Percentiles rank a stretch among this genome's conserved stretches.
Evolutionary conservation across 2,329 filamentous ascomycete species (phyloP).

Genomic region (Nigrospora oryzae): DNA sequence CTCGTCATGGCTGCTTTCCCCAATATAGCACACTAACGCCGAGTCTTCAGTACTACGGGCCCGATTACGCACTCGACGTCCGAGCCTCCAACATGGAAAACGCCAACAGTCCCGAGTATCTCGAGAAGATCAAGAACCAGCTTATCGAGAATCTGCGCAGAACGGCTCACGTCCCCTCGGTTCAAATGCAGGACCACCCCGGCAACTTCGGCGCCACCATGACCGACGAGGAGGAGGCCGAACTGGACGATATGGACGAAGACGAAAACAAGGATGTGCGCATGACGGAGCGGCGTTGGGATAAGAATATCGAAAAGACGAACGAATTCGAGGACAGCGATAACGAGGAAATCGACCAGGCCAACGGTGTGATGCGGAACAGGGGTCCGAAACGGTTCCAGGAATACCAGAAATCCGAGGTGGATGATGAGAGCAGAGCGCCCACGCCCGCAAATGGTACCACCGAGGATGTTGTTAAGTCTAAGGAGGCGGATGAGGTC

Average conservation of each 20-base stretch:
- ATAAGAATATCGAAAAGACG: slow-evolving; percentile 66
- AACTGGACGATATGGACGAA: slow-evolving; percentile 64
- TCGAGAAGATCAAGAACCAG: slow-evolving; percentile 72
- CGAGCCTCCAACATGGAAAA: slow-evolving; percentile 86
- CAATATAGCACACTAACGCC: neutral
- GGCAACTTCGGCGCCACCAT: slow-evolving; percentile 53
- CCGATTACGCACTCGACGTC: slow-evolving; percentile 85
- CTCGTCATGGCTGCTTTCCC: slow-evolving; percentile 23
- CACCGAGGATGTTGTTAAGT: slow-evolving; percentile 24
- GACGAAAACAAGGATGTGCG: slow-evolving; percentile 81
- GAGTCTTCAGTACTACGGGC: slow-evolving; percentile 70
- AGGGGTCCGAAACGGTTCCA: slow-evolving; percentile 38
- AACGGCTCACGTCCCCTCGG: slow-evolving; percentile 77
- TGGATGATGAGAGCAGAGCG: slow-evolving; percentile 31
- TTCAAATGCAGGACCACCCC: slow-evolving; percentile 77
- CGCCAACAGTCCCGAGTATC: slow-evolving; percentile 73
- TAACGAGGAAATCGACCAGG: slow-evolving; percentile 70
- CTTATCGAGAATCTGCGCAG: slow-evolving; percentile 83
- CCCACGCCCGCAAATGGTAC: slow-evolving; percentile 26
- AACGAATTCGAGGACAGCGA: slow-evolving; percentile 84
- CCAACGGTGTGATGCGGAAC: slow-evolving; percentile 58
- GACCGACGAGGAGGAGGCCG: slow-evolving; percentile 59
- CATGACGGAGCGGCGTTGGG: slow-evolving; percentile 73
- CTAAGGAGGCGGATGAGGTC: slow-evolving; percentile 29
- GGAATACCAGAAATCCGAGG: slow-evolving; percentile 38